Evolutionary conservation across 2,329 filamentous ascomycete genomes (phyloP).

Genomic region (Diaporthe velutina): DNA sequence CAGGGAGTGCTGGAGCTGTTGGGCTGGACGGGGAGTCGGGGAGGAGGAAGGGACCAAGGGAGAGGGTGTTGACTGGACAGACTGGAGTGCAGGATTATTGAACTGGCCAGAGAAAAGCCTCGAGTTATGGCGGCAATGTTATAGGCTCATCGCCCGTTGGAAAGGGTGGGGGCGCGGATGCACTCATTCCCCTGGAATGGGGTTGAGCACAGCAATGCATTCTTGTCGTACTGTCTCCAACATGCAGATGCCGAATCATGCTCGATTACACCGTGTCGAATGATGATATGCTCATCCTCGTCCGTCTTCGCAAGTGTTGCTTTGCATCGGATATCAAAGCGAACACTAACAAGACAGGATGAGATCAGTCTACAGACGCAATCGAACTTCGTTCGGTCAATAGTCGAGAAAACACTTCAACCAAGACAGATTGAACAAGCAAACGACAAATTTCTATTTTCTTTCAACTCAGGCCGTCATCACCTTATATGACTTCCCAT

Average conservation of each 20-base stretch:
- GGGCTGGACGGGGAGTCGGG: slow-evolving; percentile 40
- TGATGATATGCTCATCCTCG: not conserved
- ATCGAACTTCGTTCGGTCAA: not conserved
- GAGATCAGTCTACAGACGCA: too few species aligned
- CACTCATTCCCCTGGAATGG: too few species aligned
- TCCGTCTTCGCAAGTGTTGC: too few species aligned
- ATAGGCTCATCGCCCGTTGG: not conserved
- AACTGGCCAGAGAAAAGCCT: slow-evolving; percentile 41
- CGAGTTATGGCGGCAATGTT: too few species aligned
- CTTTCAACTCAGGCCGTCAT: not conserved
- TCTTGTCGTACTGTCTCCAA: not conserved
- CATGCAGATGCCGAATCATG: not conserved
- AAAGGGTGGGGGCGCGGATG: not conserved
- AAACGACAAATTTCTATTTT: not conserved
- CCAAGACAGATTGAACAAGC: not conserved
- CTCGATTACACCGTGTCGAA: too few species aligned
- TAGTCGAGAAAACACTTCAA: not conserved
- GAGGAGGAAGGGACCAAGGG: slow-evolving; percentile 42
- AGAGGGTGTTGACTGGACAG: slow-evolving; percentile 62
- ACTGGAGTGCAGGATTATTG: slow-evolving; percentile 81
- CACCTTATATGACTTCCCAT: not conserved
- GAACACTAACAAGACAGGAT: not conserved
- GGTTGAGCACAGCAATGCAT: too few species aligned
- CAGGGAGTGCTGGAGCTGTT: slow-evolving; percentile 46
- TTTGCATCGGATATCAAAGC: too few species aligned